These are phyloP conservation scores for Tubosaeta sp. DNA, from an alignment of 768 basidiomycete genomes.

Conservation along the genomic window DNA sequence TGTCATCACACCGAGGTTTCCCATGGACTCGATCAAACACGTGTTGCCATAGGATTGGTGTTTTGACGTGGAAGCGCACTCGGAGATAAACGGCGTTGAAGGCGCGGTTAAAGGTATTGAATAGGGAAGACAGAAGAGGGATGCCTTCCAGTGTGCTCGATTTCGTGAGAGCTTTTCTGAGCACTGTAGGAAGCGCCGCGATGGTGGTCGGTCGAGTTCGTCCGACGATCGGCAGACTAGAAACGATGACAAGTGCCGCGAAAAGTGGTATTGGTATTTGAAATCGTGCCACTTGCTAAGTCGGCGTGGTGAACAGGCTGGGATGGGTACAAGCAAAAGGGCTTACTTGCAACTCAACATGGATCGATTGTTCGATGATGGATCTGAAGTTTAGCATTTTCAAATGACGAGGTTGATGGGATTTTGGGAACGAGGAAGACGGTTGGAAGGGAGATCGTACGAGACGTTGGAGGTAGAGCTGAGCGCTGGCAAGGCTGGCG, in stretches of 20 bases:
- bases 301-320: not conserved
- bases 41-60: slow-evolving; percentile 9
- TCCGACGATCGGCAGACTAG: slow-evolving; percentile 7
- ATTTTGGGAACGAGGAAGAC: not conserved
- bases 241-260: slow-evolving; percentile 8
- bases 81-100: slow-evolving; percentile 17
- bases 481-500: not conserved
- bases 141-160: not conserved
- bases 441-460: not conserved
- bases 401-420: not conserved
- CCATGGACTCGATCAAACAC: not conserved
- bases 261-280: slow-evolving; percentile 2
- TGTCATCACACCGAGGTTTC: slow-evolving; percentile 2
- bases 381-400: slow-evolving; percentile 7
- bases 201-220: not conserved
- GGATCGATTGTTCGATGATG: slow-evolving; percentile 8
- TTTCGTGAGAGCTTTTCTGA: slow-evolving; percentile 6
- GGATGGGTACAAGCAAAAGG: not conserved
- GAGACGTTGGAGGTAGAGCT: not conserved
- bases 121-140: slow-evolving; percentile 4
- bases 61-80: slow-evolving; percentile 6
- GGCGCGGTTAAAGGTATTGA: slow-evolving; percentile 8
- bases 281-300: slow-evolving; percentile 5
- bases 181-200: not conserved
- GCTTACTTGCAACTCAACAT: slow-evolving; percentile 10